phyloP scores from a whole-genome alignment of 192 early-diverging fungal species.

The Coemansia sp. region DNA sequence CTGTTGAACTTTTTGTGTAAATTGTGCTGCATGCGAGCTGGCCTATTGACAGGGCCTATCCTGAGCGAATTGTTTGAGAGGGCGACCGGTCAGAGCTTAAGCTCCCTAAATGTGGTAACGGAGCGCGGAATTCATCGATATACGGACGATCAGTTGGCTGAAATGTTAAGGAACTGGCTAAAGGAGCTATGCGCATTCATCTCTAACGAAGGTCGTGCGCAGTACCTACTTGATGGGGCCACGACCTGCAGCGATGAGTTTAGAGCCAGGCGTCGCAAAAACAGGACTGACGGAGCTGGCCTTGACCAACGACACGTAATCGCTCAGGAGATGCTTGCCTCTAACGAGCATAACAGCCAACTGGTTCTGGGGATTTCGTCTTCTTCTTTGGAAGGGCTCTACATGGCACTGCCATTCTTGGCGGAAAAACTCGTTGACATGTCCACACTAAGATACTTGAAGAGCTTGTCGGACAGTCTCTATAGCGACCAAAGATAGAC shows the following conservation, averaged over 20 bases:
- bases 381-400: slow-evolving; percentile 26
- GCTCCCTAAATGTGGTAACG: slow-evolving; percentile 12
- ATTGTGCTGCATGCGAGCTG: slow-evolving; percentile 14
- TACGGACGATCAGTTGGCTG: slow-evolving; percentile 1
- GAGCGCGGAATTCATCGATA: not conserved
- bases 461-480: not conserved
- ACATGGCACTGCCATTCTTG: slow-evolving; percentile 28
- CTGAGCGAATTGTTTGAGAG: slow-evolving; percentile 17
- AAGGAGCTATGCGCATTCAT: slow-evolving; percentile 13
- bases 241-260: slow-evolving; percentile 20
- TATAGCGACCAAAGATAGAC: not conserved
- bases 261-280: not conserved
- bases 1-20: slow-evolving; percentile 19
- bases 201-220: not conserved
- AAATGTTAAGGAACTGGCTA: slow-evolving; percentile 16
- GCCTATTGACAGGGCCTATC: not conserved
- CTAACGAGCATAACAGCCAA: slow-evolving; percentile 5
- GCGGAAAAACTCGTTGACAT: not conserved
- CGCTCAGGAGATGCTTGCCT: slow-evolving; percentile 24
- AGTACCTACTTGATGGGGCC: slow-evolving; percentile 18
- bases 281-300: not conserved
- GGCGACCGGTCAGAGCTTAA: slow-evolving; percentile 8
- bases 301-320: slow-evolving; percentile 13
- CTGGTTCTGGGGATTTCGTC: slow-evolving; percentile 36
- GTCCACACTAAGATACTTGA: slow-evolving; percentile 4